Evolutionary conservation across 75 land plant genomes (phyloP).

Genomic region (Pinus tabuliformis): DNA sequence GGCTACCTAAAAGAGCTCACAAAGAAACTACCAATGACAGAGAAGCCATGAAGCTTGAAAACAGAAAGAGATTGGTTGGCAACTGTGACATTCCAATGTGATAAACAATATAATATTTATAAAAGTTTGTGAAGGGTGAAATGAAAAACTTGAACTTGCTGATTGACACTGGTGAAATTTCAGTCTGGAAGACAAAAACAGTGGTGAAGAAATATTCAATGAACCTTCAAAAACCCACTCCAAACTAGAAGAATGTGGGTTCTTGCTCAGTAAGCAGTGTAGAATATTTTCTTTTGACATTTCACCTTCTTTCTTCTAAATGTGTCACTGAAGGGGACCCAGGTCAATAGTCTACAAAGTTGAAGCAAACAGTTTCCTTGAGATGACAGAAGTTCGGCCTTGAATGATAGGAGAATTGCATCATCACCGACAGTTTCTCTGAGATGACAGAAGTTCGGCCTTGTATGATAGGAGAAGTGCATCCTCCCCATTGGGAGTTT

Average conservation of each 20-base stretch:
- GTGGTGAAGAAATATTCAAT: too few relatives aligned
- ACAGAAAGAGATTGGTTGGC: neutral
- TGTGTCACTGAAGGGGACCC: neutral
- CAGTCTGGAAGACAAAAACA: too few relatives aligned
- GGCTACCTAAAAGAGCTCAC: neutral
- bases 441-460: neutral
- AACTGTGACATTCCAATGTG: too few relatives aligned
- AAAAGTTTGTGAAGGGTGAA: too few relatives aligned
- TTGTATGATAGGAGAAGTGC: constrained; percentile 1
- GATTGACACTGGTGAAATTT: too few relatives aligned
- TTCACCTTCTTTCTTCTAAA: neutral
- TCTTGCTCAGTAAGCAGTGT: neutral
- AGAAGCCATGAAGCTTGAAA: constrained; percentile 28
- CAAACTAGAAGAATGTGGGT: neutral
- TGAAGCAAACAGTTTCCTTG: neutral
- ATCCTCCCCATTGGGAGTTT: neutral
- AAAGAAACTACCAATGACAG: constrained; percentile 29
- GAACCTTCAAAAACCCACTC: constrained; percentile 16
- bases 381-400: neutral
- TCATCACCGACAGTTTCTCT: neutral
- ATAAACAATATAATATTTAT: too few relatives aligned
- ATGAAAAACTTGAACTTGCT: neutral
- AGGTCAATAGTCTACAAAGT: neutral
- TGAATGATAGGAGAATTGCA: neutral
- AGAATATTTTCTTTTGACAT: neutral